Evolutionary conservation across 1,284 basidiomycete species (phyloP), one percentile per base, ranked within the genome.

Genomic region (Boletellus deceptivus): DNA sequence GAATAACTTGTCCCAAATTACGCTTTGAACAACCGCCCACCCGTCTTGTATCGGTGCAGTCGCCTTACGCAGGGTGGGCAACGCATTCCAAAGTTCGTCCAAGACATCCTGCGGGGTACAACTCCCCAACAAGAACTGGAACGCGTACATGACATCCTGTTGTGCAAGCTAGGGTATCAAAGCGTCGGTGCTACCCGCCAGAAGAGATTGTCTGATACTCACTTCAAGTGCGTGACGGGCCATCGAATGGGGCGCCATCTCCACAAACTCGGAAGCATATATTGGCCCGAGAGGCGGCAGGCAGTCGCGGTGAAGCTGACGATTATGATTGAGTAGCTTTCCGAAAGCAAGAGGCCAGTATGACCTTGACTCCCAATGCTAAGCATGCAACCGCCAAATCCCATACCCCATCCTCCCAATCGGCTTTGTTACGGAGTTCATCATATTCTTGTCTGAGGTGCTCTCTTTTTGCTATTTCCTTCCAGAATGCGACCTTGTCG

Each of bases 271-370:
- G 35, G 62, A 57, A 0, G 78, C 73, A 42, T 70, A 73, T 2
- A 85, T 72, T 1, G 81, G 79, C 24, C 70, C 61, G 10, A 84
- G 69, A 3, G 83, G 83, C 1, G 69, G 57, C 16, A 85, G 65
- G 41, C 80, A 76, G 61, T 86, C 83, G n/a, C 83, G 77, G 65
- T 85, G 80, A 48, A 81, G 72, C 83, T 85, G 46, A 27, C 16
- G 27, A 50, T 11, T 8, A 13, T 16, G 17, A 7, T 16, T 43
- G 36, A 44, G 20, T 18, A 17, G 9, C 11, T 17, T 38, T 46
- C 33, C 18, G 9, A 4, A 8, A 4, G 3, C 20, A 43, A 5
- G 0, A 20, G 36, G 34, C 5, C 9, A 5, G 25, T 29, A n/a
- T 17, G 29, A 80, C 82, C 75, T 85, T 86, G 33, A 82, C 75